These are phyloP conservation scores for Osmanthus fragrans DNA, from an alignment of 257 asterid genomes.

Conservation along the genomic window DNA sequence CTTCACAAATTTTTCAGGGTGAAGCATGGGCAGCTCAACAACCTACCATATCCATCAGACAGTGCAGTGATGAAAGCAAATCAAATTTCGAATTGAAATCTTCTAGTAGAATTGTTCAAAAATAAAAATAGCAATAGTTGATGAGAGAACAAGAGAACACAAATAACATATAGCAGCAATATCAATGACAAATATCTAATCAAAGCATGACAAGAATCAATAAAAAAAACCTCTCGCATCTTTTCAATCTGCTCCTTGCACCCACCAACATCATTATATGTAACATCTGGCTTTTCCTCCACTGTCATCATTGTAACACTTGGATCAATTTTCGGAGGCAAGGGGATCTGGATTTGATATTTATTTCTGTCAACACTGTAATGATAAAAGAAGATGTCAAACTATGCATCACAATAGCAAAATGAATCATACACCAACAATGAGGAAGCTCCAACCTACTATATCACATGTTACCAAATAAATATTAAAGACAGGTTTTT, in stretches of 20 bases:
- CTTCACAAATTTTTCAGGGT: conserved; percentile 95
- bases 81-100: neutral
- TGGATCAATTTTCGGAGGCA: conserved; percentile 99
- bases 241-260: conserved; percentile 98
- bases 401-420: conserved; percentile 12
- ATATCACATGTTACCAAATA: neutral
- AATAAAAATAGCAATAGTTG: neutral
- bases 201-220: neutral
- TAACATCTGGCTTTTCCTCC: conserved; percentile 98
- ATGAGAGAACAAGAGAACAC: neutral
- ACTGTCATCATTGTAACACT: conserved; percentile 99
- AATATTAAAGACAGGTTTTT: neutral
- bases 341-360: conserved; percentile 95
- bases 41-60: conserved; percentile 47
- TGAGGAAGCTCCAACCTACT: conserved; percentile 16
- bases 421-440: neutral
- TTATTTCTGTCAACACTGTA: conserved; percentile 92
- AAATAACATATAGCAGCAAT: neutral
- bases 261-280: conserved; percentile 97
- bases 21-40: conserved; percentile 99
- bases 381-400: conserved; percentile 23
- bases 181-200: neutral
- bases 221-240: conserved; percentile 83
- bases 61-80: neutral
- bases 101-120: neutral